phyloP scores from a whole-genome alignment of 1,284 basidiomycete species.

The Irpex rosettiformis region DNA sequence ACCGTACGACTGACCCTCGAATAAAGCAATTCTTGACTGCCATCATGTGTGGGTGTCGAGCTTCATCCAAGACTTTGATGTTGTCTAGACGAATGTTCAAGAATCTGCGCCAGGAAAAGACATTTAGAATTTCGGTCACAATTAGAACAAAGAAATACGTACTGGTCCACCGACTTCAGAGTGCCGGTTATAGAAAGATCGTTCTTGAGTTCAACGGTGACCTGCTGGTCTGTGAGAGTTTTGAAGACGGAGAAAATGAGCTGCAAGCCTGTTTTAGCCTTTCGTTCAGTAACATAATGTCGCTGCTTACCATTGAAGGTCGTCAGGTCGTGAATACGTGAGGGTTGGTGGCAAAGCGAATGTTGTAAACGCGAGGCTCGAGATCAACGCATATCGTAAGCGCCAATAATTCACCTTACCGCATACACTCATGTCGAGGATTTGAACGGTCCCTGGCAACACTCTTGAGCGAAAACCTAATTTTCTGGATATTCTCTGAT shows the following conservation, averaged over 20 bases:
- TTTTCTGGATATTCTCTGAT: background rate
- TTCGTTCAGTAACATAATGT: background rate
- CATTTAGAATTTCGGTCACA: background rate
- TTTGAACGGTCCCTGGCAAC: background rate
- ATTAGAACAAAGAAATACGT: conserved; percentile 30
- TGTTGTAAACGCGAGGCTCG: background rate
- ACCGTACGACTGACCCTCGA: conserved; percentile 96
- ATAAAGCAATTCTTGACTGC: conserved; percentile 99
- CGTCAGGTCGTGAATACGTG: background rate
- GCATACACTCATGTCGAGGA: background rate
- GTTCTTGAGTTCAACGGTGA: conserved; percentile 99
- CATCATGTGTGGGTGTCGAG: conserved; percentile 98
- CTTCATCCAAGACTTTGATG: conserved; percentile 91
- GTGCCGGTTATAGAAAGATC: conserved; percentile 96
- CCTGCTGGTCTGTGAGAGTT: conserved; percentile 94
- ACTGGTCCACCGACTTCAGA: conserved; percentile 98
- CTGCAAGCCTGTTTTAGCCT: conserved; percentile 36
- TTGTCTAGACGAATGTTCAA: conserved; percentile 96
- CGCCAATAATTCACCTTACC: background rate
- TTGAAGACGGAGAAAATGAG: conserved; percentile 99
- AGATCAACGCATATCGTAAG: background rate
- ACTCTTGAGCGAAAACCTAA: background rate
- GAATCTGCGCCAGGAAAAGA: conserved; percentile 63
- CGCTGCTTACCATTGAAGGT: background rate
- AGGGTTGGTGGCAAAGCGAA: background rate